phyloP scores from a whole-genome alignment of 345 rosid genomes.

The Hibiscus mutabilis region DNA sequence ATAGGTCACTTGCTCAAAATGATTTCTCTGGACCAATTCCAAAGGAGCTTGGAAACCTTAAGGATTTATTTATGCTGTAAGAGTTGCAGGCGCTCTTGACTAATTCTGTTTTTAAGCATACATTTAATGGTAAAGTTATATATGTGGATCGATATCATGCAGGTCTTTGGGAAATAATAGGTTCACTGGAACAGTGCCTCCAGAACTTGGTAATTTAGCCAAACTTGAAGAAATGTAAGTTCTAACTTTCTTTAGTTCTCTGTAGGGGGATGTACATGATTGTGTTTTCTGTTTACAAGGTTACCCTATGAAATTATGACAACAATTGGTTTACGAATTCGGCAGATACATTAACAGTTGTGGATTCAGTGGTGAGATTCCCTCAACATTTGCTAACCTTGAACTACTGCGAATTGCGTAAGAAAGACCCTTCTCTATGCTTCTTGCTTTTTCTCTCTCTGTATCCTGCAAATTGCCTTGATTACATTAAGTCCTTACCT shows the following conservation, averaged over 20 bases:
- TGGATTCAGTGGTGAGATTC: conserved; percentile 53
- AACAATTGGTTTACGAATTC: neutral
- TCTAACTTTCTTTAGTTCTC: neutral
- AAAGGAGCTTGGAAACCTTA: conserved; percentile 31
- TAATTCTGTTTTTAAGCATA: neutral
- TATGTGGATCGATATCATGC: neutral
- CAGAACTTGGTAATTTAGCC: conserved; percentile 5
- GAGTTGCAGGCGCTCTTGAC: neutral
- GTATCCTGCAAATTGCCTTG: neutral
- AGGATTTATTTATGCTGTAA: conserved; percentile 25
- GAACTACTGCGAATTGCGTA: conserved; percentile 46
- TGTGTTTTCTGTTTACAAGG: neutral
- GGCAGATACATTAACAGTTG: conserved; percentile 46
- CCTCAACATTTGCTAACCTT: conserved; percentile 45
- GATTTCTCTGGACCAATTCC: conserved; percentile 34
- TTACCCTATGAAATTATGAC: neutral
- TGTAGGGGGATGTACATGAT: neutral
- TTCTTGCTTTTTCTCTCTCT: neutral
- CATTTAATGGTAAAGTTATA: neutral
- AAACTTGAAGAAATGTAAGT: conserved; percentile 1
- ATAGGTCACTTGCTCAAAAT: conserved; percentile 21
- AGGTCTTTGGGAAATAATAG: neutral
- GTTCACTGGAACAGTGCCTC: conserved; percentile 2
- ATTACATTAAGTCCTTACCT: too few relatives aligned
- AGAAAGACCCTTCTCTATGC: conserved; percentile 17